Evolutionary conservation across 176 grass and related monocot genomes (phyloP), one percentile per base, ranked within the genome.

Genomic region (Phragmites australis): DNA sequence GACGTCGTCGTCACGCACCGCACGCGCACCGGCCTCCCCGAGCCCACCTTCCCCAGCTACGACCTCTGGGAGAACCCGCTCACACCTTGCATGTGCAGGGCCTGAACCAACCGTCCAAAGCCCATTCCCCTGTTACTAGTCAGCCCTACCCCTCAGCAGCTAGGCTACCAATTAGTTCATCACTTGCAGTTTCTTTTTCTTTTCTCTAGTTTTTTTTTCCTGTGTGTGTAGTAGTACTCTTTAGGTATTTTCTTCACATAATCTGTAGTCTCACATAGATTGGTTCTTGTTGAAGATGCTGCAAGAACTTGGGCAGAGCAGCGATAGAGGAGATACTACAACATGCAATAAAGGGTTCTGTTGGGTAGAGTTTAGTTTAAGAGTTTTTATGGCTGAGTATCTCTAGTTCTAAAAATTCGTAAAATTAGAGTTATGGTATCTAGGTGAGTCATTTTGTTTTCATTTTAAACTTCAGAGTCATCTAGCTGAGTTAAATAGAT

Each of bases 51-150:
- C 65, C 91, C 91, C 8, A 76, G 85, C 80, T 93, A 93, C 46
- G 91, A 93, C 63, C 83, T 93, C 52, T 93, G 91, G 91, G 91
- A 93, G 79, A 93, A 93, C 60, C 91, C 91, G 9, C 82, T 93
- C 30, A 92, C 92, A 5, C 89, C 87, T 8, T 94, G 92, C 84
- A 92, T 92, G 92, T 94, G 92, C 60, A 84, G 63, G 59, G 72
- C 89, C 21, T 94, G 66, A 93, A 22, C 2, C 13, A 7, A 34
- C 26, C 22, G 22, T 66, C 29, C 19, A 8, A 16, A 50, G n/a
- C 18, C 19, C 25, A 50, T 32, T 9, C 21, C 10, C 65, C 63
- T 43, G 42, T 23, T 41, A 23, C 2, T 25, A 4, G n/a, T 1
- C 15, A 31, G 8, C 18, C 1, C 14, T 17, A 58, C 8, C 31